Percentiles rank a stretch among this genome's conserved stretches.
Conservation (phyloP, 768 basidiomycete species). For the Amyloporia xantha region DNA sequence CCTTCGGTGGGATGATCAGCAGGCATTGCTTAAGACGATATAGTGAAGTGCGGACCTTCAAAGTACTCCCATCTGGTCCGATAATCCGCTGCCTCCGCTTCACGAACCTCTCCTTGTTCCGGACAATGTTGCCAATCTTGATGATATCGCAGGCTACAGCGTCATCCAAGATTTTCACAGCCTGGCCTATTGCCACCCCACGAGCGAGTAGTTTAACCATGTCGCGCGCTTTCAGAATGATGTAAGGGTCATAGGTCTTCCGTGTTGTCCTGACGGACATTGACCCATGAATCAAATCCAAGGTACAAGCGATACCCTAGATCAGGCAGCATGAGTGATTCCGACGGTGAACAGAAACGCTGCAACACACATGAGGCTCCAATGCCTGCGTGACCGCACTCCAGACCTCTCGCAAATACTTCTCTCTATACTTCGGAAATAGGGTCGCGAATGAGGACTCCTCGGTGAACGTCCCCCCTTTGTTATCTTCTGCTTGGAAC, state of each 20-base stretch:
- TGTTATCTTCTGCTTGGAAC: conserved; percentile 71
- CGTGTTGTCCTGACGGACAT: conserved; percentile 97
- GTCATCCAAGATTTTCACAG: conserved; percentile 87
- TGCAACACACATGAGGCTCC: conserved; percentile 60
- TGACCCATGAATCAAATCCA: conserved; percentile 92
- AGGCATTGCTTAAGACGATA: neutral
- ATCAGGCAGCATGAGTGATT: neutral
- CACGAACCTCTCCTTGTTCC: conserved; percentile 96
- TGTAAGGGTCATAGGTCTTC: conserved; percentile 95
- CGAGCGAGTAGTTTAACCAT: conserved; percentile 92
- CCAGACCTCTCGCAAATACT: conserved; percentile 94
- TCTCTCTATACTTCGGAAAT: conserved; percentile 98
- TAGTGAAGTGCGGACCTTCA: conserved; percentile 60
- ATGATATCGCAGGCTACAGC: conserved; percentile 92
- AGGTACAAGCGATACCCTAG: conserved; percentile 83
- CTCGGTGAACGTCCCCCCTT: conserved; percentile 79
- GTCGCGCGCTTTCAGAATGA: conserved; percentile 93
- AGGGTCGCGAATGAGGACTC: conserved; percentile 98
- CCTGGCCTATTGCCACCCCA: conserved; percentile 80
- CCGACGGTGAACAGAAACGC: neutral
- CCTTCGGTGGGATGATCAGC: conserved; percentile 42
- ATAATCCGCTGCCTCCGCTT: conserved; percentile 95
- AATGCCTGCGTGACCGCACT: conserved; percentile 80
- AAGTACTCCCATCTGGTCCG: conserved; percentile 93
- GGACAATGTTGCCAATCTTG: conserved; percentile 89